Evolutionary conservation across 208 protist species (phyloP).

Genomic region (Endotrypanum monterogeii): DNA sequence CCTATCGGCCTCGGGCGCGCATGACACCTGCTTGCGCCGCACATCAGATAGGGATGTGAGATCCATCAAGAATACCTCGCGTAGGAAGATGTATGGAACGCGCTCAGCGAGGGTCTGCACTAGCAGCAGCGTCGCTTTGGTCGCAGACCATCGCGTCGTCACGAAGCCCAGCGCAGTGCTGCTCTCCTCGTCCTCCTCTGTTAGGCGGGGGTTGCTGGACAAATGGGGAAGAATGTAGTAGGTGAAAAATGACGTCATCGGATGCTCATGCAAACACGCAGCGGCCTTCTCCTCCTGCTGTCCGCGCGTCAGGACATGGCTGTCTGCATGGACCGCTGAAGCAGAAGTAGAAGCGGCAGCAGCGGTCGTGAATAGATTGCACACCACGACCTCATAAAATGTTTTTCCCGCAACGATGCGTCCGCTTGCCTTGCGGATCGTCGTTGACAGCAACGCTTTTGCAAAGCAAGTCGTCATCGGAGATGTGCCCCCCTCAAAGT

Average conservation of each 20-base stretch:
- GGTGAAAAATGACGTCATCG: slow-evolving; percentile 41
- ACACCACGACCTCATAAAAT: slow-evolving; percentile 28
- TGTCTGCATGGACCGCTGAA: slow-evolving; percentile 7
- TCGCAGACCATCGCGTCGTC: slow-evolving; percentile 46
- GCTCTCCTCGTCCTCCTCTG: slow-evolving; percentile 39
- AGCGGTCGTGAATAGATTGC: slow-evolving; percentile 5
- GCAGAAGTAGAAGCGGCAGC: no score
- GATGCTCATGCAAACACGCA: slow-evolving; percentile 11
- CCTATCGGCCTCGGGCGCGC: neutral
- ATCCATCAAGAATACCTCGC: slow-evolving; percentile 42
- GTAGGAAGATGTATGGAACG: slow-evolving; percentile 55
- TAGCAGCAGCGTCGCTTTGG: slow-evolving; percentile 62
- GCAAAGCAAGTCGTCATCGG: slow-evolving; percentile 33
- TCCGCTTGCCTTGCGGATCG: slow-evolving; percentile 35
- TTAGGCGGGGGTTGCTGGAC: slow-evolving; percentile 34
- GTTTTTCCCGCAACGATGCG: slow-evolving; percentile 15
- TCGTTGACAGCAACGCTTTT: slow-evolving; percentile 43
- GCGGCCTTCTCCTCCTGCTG: slow-evolving; percentile 24
- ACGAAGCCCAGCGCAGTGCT: slow-evolving; percentile 27
- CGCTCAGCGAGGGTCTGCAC: slow-evolving; percentile 41
- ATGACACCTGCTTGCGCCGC: slow-evolving; percentile 15
- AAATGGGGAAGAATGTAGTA: slow-evolving; percentile 59
- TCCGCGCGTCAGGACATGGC: slow-evolving; percentile 4
- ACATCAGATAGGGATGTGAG: slow-evolving; percentile 15
- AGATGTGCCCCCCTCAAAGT: slow-evolving; percentile 23